Conservation (phyloP, 306 rosid species). For the Quercus cerris region DNA sequence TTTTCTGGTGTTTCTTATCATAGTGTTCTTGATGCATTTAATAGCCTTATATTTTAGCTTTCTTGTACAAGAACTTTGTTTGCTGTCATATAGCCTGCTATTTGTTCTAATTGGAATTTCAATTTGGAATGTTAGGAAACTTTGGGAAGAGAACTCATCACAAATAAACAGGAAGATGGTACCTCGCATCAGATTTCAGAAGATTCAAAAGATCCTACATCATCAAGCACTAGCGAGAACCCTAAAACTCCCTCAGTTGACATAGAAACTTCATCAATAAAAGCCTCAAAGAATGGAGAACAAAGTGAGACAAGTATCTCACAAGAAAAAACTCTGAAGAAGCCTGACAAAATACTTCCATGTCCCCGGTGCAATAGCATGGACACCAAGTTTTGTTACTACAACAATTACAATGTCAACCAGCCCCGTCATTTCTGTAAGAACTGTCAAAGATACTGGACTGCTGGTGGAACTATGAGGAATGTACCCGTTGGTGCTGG, state of each 20-base stretch:
- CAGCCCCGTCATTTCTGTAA: slow-evolving; percentile 95
- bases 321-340: slow-evolving; percentile 54
- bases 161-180: slow-evolving; percentile 34
- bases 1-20: neutral
- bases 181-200: slow-evolving; percentile 37
- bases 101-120: slow-evolving; percentile 23
- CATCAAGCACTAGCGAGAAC: slow-evolving; percentile 43
- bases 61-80: slow-evolving; percentile 11
- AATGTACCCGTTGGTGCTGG: slow-evolving; percentile 85
- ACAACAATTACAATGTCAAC: slow-evolving; percentile 77
- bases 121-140: slow-evolving; percentile 39
- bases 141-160: slow-evolving; percentile 41
- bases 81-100: neutral
- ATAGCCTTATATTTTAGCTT: neutral
- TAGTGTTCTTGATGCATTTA: neutral
- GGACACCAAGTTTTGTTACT: slow-evolving; percentile 91
- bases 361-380: slow-evolving; percentile 90
- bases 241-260: slow-evolving; percentile 49
- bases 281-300: slow-evolving; percentile 45
- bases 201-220: slow-evolving; percentile 36
- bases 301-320: slow-evolving; percentile 48
- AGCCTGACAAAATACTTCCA: slow-evolving; percentile 69
- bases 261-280: slow-evolving; percentile 37
- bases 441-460: slow-evolving; percentile 93
- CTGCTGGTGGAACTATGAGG: slow-evolving; percentile 88